These are phyloP conservation scores for Mycosphaerella sp. DNA, from an alignment of 2,329 filamentous ascomycete genomes.

Conservation along the genomic window DNA sequence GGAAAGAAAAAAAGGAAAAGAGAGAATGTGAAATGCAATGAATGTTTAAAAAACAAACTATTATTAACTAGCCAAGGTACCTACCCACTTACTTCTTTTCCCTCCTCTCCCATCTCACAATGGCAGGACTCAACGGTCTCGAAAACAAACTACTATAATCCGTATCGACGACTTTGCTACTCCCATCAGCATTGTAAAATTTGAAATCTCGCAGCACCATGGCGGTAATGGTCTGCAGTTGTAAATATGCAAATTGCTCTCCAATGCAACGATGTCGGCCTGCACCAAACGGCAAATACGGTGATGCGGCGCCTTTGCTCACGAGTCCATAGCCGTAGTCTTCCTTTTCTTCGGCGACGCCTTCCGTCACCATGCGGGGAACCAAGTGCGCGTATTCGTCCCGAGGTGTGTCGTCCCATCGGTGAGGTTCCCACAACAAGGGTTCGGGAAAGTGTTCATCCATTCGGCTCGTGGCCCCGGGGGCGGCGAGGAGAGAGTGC, in stretches of 20 bases:
- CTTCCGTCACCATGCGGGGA: slow-evolving; percentile 27
- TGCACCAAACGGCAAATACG: slow-evolving; percentile 90
- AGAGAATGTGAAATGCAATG: too few species aligned
- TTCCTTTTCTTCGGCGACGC: slow-evolving; percentile 55
- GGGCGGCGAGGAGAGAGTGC: slow-evolving; percentile 77
- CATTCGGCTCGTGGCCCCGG: slow-evolving; percentile 70
- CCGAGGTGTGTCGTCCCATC: slow-evolving; percentile 66
- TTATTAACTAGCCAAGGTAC: too few species aligned
- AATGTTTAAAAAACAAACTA: too few species aligned
- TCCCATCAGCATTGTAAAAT: slow-evolving; percentile 68
- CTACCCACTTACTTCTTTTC: slow-evolving; percentile 28
- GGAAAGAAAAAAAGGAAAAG: too few species aligned
- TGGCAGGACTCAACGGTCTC: slow-evolving; percentile 40
- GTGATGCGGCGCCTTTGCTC: slow-evolving; percentile 80
- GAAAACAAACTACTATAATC: slow-evolving; percentile 56
- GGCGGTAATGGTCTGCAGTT: slow-evolving; percentile 78
- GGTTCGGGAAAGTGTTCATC: slow-evolving; percentile 75
- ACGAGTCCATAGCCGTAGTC: slow-evolving; percentile 94
- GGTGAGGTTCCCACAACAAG: slow-evolving; percentile 78
- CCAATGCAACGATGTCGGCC: slow-evolving; percentile 92
- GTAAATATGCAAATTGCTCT: slow-evolving; percentile 91
- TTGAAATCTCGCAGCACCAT: slow-evolving; percentile 73
- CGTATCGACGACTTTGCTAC: slow-evolving; percentile 59
- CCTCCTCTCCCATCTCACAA: slow-evolving; percentile 69
- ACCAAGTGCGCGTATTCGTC: slow-evolving; percentile 29